phyloP scores from a whole-genome alignment of 2,329 filamentous ascomycete species.

The Aureobasidium sp. region DNA sequence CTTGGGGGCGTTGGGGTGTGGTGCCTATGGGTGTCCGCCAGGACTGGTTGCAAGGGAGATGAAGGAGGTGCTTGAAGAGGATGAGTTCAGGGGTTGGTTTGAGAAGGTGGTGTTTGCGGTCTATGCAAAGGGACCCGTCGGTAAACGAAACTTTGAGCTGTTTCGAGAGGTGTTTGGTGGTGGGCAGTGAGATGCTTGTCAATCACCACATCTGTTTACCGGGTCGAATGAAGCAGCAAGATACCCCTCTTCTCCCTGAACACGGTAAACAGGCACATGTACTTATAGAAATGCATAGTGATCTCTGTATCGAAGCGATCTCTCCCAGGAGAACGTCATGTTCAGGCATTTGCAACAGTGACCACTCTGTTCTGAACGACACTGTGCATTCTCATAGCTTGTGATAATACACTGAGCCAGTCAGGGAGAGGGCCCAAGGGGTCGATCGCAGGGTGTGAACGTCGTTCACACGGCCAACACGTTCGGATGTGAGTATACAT shows the following conservation, averaged over 20 bases:
- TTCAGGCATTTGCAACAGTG: no score
- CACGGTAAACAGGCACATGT: not conserved
- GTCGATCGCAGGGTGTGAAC: no score
- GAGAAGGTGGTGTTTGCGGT: conserved; percentile 14
- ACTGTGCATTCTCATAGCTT: not conserved
- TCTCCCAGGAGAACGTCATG: no score
- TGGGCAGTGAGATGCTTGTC: not conserved
- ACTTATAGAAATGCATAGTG: not conserved
- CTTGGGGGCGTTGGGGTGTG: conserved; percentile 6
- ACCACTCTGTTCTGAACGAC: not conserved
- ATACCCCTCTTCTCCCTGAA: no score
- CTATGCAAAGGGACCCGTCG: not conserved
- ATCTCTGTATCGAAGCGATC: not conserved
- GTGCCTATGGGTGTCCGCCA: conserved; percentile 10
- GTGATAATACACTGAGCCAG: no score
- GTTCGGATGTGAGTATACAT: not conserved
- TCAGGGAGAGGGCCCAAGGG: no score
- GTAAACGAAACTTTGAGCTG: conserved; percentile 2
- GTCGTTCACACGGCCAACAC: not conserved
- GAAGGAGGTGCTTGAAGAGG: not conserved
- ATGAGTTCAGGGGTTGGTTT: conserved; percentile 14
- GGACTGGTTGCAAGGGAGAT: not conserved
- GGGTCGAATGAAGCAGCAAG: not conserved
- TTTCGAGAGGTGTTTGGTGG: not conserved
- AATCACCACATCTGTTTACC: not conserved